These are phyloP conservation scores for Bertia moriformis DNA, from an alignment of 2,329 filamentous ascomycete genomes.

Conservation along the genomic window DNA sequence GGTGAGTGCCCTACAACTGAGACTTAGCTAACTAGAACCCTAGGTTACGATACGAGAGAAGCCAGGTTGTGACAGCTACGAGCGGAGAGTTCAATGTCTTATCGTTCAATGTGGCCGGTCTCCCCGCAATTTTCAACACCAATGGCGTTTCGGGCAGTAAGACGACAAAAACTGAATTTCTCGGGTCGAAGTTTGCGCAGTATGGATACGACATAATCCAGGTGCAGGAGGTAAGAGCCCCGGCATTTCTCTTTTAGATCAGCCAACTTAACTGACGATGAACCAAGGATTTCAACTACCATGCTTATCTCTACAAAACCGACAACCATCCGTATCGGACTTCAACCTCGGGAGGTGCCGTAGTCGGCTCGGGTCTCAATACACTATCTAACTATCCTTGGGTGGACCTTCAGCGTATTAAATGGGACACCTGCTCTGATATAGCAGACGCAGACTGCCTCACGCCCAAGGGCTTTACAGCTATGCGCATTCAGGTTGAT, in stretches of 20 bases:
- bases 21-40: too few species aligned
- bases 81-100: slow-evolving; percentile 32
- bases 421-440: slow-evolving; percentile 44
- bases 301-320: slow-evolving; percentile 44
- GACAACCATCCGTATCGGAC: slow-evolving; percentile 46
- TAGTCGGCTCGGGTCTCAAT: slow-evolving; percentile 50
- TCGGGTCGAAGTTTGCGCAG: slow-evolving; percentile 39
- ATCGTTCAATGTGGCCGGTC: slow-evolving; percentile 44
- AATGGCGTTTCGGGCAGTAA: slow-evolving; percentile 52
- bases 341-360: slow-evolving; percentile 48
- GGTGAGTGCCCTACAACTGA: too few species aligned
- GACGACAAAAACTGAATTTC: slow-evolving; percentile 34
- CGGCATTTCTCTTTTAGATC: neutral
- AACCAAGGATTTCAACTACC: slow-evolving; percentile 48
- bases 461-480: slow-evolving; percentile 57
- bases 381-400: slow-evolving; percentile 43
- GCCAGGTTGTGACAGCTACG: slow-evolving; percentile 10
- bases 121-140: slow-evolving; percentile 37
- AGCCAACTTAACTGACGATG: slow-evolving; percentile 1
- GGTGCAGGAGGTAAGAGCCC: slow-evolving; percentile 36
- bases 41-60: too few species aligned
- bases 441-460: slow-evolving; percentile 43
- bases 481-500: slow-evolving; percentile 40
- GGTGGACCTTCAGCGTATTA: slow-evolving; percentile 36
- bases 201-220: slow-evolving; percentile 48